Percentiles rank a stretch among this genome's conserved stretches.
Evolutionary conservation across 352 stramenopile species (phyloP).

Genomic region (Phytophthora idaei): DNA sequence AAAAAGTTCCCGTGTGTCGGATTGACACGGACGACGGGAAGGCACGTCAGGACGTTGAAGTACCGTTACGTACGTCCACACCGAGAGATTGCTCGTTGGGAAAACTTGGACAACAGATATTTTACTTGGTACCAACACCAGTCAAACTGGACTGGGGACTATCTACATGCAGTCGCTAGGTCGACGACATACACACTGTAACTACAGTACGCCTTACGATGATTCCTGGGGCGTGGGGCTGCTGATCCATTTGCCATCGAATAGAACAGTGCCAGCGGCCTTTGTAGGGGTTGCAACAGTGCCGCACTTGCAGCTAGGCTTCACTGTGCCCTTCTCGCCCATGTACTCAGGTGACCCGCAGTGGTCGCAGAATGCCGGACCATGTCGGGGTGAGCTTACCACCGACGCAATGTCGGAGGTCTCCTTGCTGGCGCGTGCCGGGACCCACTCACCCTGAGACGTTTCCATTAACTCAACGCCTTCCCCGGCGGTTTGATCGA

Average conservation of each 20-base stretch:
- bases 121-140: conserved; percentile 28
- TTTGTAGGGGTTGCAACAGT: conserved; percentile 15
- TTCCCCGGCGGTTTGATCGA: conserved; percentile 46
- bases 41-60: conserved; percentile 14
- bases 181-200: conserved; percentile 27
- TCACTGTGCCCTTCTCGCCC: conserved; percentile 42
- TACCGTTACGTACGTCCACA: conserved; percentile 3
- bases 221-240: conserved; percentile 27
- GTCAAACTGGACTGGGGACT: conserved; percentile 16
- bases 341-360: conserved; percentile 55
- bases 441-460: conserved; percentile 69
- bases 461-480: conserved; percentile 66
- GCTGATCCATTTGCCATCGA: conserved; percentile 49
- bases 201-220: conserved; percentile 22
- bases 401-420: conserved; percentile 18
- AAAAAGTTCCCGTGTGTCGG: conserved; percentile 14
- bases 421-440: conserved; percentile 29
- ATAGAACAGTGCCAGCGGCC: conserved; percentile 37
- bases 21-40: conserved; percentile 1
- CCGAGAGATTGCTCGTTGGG: conserved; percentile 20
- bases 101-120: conserved; percentile 20
- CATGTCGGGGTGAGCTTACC: conserved; percentile 27
- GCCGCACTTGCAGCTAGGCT: conserved; percentile 53
- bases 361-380: conserved; percentile 41
- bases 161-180: conserved; percentile 28